Evolutionary conservation across 2,329 filamentous ascomycete genomes (phyloP).

Genomic region (Colletotrichum sp.): DNA sequence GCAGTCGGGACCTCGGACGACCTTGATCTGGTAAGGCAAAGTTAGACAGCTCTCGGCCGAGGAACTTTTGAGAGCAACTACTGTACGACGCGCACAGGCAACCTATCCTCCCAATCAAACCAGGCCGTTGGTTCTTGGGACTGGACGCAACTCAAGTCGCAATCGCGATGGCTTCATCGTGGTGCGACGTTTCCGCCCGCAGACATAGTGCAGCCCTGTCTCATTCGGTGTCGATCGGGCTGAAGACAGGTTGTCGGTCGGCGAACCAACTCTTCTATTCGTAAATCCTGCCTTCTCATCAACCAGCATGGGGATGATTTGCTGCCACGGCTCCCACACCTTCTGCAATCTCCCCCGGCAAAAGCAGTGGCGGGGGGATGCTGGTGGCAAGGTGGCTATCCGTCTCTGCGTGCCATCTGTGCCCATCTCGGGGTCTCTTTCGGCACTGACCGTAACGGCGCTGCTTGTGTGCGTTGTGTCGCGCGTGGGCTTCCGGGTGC

Average conservation of each 20-base stretch:
- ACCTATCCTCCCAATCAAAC: background rate
- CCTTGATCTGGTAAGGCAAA: conserved; percentile 3
- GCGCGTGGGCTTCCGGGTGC: background rate
- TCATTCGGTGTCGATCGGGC: background rate
- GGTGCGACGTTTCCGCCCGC: background rate
- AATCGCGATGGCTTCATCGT: conserved; percentile 6
- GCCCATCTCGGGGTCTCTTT: background rate
- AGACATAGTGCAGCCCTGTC: background rate
- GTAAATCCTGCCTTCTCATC: background rate
- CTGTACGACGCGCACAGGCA: background rate
- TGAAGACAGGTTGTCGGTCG: background rate
- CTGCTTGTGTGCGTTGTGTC: background rate
- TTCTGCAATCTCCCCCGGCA: background rate
- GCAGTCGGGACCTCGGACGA: background rate
- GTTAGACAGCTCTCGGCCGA: background rate
- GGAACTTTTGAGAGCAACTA: background rate
- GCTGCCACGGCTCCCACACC: background rate
- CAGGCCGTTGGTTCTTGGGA: background rate
- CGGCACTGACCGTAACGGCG: background rate
- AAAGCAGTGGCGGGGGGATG: background rate
- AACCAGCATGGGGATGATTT: background rate
- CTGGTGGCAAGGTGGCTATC: background rate
- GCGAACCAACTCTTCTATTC: background rate
- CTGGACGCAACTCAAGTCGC: background rate
- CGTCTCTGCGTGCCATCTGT: background rate